A percentile compares a stretch with the other conserved stretches of the same genome.
phyloP scores from a whole-genome alignment of 306 rosid species.

The Pterocarpus santalinus region DNA sequence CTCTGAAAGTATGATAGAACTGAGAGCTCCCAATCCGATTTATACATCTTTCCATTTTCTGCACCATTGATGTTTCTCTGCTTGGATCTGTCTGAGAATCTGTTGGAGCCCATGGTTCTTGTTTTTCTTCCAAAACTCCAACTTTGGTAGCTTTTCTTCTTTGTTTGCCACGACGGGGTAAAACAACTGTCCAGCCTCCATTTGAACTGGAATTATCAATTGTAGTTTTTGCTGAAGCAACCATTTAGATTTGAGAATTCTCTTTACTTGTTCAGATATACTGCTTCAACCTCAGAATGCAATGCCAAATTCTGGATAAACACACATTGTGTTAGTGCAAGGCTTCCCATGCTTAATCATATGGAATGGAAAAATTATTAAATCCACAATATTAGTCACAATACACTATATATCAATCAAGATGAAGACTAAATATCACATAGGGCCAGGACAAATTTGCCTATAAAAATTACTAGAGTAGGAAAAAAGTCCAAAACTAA shows the following conservation, averaged over 20 bases:
- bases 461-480: not conserved
- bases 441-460: too few relatives aligned
- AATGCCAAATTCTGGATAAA: constrained; percentile 36
- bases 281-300: constrained; percentile 28
- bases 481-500: not conserved
- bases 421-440: not conserved
- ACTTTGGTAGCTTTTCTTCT: constrained; percentile 46
- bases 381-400: constrained; percentile 15
- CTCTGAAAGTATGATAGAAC: constrained; percentile 61
- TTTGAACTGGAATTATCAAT: constrained; percentile 31
- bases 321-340: not conserved
- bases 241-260: constrained; percentile 51
- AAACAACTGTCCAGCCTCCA: constrained; percentile 80
- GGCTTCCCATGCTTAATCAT: not conserved
- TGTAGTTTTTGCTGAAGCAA: constrained; percentile 63
- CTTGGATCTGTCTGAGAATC: constrained; percentile 58
- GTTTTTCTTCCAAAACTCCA: constrained; percentile 51
- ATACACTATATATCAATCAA: constrained; percentile 14
- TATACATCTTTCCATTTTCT: constrained; percentile 63
- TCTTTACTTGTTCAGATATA: constrained; percentile 17
- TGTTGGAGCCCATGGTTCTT: constrained; percentile 66
- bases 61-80: constrained; percentile 62
- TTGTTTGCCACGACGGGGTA: constrained; percentile 68
- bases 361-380: constrained; percentile 3
- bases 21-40: constrained; percentile 61